These are phyloP conservation scores for Gnaphalium uliginosum DNA, from an alignment of 129 eudicot species.

Conservation along the genomic window DNA sequence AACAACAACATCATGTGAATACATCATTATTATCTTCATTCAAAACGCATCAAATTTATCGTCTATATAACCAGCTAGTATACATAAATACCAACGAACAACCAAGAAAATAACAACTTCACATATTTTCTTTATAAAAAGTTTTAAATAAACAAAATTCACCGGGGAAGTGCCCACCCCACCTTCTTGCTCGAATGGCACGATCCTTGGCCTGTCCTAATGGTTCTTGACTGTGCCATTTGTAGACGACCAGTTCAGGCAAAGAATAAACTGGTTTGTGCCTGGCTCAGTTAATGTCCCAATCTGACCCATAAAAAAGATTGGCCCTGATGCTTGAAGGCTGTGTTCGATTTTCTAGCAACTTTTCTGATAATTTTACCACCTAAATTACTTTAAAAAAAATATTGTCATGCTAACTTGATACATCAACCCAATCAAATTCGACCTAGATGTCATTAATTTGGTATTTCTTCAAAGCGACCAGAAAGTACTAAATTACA, in stretches of 20 bases:
- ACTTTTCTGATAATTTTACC: neutral
- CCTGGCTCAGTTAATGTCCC: neutral
- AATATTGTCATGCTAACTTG: neutral
- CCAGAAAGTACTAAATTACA: neutral
- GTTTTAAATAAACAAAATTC: too few species aligned
- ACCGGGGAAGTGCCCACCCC: neutral
- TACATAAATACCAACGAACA: neutral
- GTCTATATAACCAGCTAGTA: neutral
- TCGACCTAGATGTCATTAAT: neutral
- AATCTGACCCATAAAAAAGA: neutral
- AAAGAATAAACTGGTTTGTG: neutral
- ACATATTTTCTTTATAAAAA: neutral
- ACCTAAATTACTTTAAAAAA: neutral
- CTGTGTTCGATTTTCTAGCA: neutral
- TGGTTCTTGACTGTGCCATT: neutral
- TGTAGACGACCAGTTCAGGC: neutral
- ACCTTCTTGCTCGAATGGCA: neutral
- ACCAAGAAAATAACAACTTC: neutral
- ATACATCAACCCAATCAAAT: neutral
- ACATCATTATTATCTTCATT: neutral
- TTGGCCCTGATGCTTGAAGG: neutral
- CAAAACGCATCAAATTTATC: neutral
- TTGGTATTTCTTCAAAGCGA: neutral
- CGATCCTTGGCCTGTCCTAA: neutral
- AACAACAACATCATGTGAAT: conserved; percentile 20